Base-by-base conservation (phyloP, 2,329 filamentous ascomycete species). In the Colletotrichum coccodes region DNA sequence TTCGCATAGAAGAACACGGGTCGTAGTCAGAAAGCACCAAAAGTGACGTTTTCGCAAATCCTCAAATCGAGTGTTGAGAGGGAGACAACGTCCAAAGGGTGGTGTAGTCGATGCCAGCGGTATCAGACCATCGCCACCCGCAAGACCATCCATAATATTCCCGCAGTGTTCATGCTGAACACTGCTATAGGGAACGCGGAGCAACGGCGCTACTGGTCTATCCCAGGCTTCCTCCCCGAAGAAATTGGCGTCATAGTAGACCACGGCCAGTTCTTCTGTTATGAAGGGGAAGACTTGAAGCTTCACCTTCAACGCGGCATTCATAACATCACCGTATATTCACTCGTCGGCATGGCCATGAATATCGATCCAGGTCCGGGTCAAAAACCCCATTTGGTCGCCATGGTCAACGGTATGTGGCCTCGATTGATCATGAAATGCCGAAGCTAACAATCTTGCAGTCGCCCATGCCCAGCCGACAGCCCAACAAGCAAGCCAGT, bases 191-290 rank as follows among this genome's bases (percentile, higher is more conserved):
- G 87, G 6, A 91, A 83, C 52, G 87, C 90, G 3, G 92, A 95
- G 71, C 89, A 94, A 40, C 91, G 91, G 73, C 87, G 92, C 68
- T 85, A 97, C 18, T 99, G 97, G 97, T 90, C 93, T 1, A 94
- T 91, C 14, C 94, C 94, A 0, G 94, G 93, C 18, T 99, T 95
- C 91, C 84, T 99, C 14, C 96, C 96, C 0, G 92, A 96, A 76
- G 94, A 98, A 78, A 95, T 99, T 74, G 96, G 96, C 42, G 89
- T 99, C 75, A 93, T 97, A 65, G 89, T 97, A 65, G 93, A 97
- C 68, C 90, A 93, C 74, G 94, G 94, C n/a, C 93, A 97, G 76
- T 93, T 98, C 76, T 95, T 94, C 79, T 98, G 95, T 79, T 98
- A 94, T 72, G 95, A 99, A 79, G 95, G 96, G 2, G 92, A 97